Evolutionary conservation across 2,329 filamentous ascomycete genomes (phyloP).

Genomic region (Monilinia fructigena): DNA sequence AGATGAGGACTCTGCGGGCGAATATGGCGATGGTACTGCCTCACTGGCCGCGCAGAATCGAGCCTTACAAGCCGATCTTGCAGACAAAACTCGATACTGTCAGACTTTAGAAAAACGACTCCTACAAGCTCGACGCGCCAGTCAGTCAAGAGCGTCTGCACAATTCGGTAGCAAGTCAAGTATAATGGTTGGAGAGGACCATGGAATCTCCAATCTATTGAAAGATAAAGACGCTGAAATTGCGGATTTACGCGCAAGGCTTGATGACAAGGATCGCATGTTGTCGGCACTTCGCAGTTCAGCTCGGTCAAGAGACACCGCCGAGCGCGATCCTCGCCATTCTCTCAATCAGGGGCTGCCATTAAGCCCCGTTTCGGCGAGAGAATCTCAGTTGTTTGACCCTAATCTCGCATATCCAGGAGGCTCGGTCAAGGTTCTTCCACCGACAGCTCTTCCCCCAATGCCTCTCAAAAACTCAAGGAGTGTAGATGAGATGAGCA

Average conservation of each 20-base stretch:
- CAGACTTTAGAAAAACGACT: conserved; percentile 88
- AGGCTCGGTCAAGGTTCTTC: conserved; percentile 27
- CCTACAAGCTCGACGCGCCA: conserved; percentile 84
- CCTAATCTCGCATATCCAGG: conserved; percentile 15
- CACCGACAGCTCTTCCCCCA: conserved; percentile 30
- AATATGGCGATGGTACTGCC: conserved; percentile 83
- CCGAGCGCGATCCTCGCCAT: conserved; percentile 52
- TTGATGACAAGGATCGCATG: conserved; percentile 97
- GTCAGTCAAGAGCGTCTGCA: conserved; percentile 81
- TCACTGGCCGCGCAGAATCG: conserved; percentile 81
- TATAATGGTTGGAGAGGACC: conserved; percentile 74
- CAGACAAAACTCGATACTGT: conserved; percentile 97
- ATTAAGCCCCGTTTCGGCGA: conserved; percentile 37
- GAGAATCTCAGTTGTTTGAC: conserved; percentile 35
- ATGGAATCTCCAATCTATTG: conserved; percentile 68
- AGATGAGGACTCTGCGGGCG: conserved; percentile 71
- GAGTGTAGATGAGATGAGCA: conserved; percentile 89
- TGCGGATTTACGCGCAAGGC: conserved; percentile 77
- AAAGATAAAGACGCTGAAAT: conserved; percentile 93
- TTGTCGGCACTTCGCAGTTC: conserved; percentile 80
- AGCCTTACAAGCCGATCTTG: conserved; percentile 89
- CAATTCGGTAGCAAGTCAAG: conserved; percentile 62
- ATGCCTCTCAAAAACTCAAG: conserved; percentile 44
- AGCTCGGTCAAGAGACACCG: conserved; percentile 79
- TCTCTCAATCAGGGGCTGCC: conserved; percentile 33